Conservation (phyloP, 2,329 filamentous ascomycete species). For the Aureobasidium sp. region DNA sequence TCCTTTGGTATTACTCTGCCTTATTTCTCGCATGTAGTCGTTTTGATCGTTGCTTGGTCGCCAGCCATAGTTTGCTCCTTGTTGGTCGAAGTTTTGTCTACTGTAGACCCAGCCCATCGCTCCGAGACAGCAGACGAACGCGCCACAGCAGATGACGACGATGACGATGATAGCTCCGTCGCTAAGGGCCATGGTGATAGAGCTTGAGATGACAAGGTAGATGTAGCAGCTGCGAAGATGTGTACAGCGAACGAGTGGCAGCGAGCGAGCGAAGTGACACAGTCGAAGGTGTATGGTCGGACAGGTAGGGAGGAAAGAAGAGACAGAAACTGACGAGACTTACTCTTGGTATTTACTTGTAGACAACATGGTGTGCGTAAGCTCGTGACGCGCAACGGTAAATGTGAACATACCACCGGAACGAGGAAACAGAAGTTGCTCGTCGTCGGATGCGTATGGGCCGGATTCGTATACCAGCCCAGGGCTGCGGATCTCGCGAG, state of each 20-base stretch:
- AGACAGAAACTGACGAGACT: background rate
- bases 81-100: background rate
- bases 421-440: background rate
- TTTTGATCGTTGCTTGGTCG: background rate
- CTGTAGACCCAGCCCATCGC: background rate
- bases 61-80: background rate
- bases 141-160: constrained; percentile 8
- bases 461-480: background rate
- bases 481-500: background rate
- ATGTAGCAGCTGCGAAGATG: too few species aligned
- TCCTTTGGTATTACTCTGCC: background rate
- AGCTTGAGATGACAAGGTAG: background rate
- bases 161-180: constrained; percentile 1
- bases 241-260: background rate
- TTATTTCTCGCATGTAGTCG: constrained; percentile 11
- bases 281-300: background rate
- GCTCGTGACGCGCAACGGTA: constrained; percentile 2
- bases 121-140: background rate
- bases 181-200: background rate
- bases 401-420: background rate
- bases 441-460: background rate
- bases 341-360: background rate
- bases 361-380: background rate
- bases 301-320: background rate
- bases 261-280: background rate